Conservation (phyloP, 2,329 filamentous ascomycete genomes). For the Apiospora marii region DNA sequence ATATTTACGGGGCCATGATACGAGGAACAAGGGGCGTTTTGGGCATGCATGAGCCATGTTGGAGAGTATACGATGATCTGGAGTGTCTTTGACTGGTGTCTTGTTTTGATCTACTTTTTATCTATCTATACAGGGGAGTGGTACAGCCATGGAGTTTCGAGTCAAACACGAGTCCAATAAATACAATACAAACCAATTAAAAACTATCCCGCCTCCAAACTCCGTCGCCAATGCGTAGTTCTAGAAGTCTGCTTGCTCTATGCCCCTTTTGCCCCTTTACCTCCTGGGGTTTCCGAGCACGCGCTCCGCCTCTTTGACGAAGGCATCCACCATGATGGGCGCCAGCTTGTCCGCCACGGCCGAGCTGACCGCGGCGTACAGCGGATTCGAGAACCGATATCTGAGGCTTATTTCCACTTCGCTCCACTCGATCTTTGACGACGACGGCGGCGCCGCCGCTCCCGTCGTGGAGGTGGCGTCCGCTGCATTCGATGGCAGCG, state of each 20-base stretch:
- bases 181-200: background rate
- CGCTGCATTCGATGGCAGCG: slow-evolving; percentile 44
- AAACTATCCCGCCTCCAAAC: background rate
- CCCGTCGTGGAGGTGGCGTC: slow-evolving; percentile 39
- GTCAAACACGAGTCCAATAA: background rate
- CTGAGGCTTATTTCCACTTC: slow-evolving; percentile 79
- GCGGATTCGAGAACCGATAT: slow-evolving; percentile 87
- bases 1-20: slow-evolving; percentile 11
- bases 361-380: slow-evolving; percentile 83
- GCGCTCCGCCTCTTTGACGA: slow-evolving; percentile 79
- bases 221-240: slow-evolving; percentile 13
- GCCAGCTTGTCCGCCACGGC: slow-evolving; percentile 86
- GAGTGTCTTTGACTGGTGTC: slow-evolving; percentile 9
- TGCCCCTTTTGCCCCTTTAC: background rate
- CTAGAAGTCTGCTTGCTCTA: background rate
- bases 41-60: slow-evolving; percentile 6
- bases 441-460: slow-evolving; percentile 21
- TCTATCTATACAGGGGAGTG: slow-evolving; percentile 11
- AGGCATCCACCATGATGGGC: slow-evolving; percentile 89
- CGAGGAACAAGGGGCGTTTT: slow-evolving; percentile 6
- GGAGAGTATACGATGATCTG: slow-evolving; percentile 1
- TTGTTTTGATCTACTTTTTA: background rate
- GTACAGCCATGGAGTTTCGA: slow-evolving; percentile 6
- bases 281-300: slow-evolving; percentile 50
- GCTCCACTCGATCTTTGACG: slow-evolving; percentile 58